Evolutionary conservation across 1,139 yeast species (phyloP).

Genomic region (Saccharomyces hybrid): DNA sequence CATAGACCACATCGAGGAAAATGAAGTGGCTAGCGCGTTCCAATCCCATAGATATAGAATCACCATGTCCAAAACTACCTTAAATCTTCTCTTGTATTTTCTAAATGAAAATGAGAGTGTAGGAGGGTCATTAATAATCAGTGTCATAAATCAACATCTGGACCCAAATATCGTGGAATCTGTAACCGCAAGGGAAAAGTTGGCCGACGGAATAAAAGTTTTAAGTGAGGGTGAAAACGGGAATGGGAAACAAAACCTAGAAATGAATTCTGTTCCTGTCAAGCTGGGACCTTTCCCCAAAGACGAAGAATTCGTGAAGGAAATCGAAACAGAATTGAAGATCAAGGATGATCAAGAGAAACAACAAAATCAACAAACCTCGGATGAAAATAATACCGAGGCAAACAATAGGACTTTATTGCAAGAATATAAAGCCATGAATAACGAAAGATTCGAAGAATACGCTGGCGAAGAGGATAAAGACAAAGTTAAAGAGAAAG

Average conservation of each 20-base stretch:
- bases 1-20: conserved; percentile 75
- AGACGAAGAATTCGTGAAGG: conserved; percentile 79
- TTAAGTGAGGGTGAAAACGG: conserved; percentile 50
- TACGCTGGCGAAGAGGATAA: conserved; percentile 2
- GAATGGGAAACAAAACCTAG: conserved; percentile 39
- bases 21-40: conserved; percentile 71
- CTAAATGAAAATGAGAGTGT: conserved; percentile 87
- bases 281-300: conserved; percentile 76
- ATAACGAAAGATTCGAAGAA: conserved; percentile 22
- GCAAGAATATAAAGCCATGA: conserved; percentile 42
- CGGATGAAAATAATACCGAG: background rate
- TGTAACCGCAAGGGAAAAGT: conserved; percentile 25
- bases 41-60: conserved; percentile 66
- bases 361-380: conserved; percentile 13
- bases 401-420: conserved; percentile 32
- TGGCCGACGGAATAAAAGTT: conserved; percentile 29
- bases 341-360: conserved; percentile 55
- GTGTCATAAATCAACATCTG: conserved; percentile 80
- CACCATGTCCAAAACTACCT: conserved; percentile 73
- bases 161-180: conserved; percentile 48
- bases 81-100: conserved; percentile 76
- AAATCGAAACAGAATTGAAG: conserved; percentile 75
- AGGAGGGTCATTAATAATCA: conserved; percentile 82
- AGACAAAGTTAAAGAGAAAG: conserved; percentile 5
- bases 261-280: conserved; percentile 61